Conservation (phyloP, 805 yeast genomes). For the Yamadazyma tumulicola region DNA sequence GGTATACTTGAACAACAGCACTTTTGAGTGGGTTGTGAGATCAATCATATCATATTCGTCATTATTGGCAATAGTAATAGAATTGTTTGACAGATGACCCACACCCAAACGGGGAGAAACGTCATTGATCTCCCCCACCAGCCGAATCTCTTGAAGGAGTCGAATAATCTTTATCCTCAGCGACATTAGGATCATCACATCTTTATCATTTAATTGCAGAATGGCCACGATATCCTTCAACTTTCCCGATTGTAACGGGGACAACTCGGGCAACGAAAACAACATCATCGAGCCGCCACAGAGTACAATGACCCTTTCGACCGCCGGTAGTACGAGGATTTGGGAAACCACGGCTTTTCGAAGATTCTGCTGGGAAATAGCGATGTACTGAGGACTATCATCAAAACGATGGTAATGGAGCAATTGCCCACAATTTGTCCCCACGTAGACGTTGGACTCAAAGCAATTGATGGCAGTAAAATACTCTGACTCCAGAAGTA, state of each 20-base stretch:
- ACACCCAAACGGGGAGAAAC: slow-evolving; percentile 24
- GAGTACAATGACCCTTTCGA: slow-evolving; percentile 21
- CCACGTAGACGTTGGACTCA: slow-evolving; percentile 33
- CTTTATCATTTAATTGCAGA: slow-evolving; percentile 17
- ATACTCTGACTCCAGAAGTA: slow-evolving; percentile 5
- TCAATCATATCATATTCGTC: slow-evolving; percentile 36
- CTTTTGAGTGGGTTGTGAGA: slow-evolving; percentile 26
- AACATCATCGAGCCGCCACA: slow-evolving; percentile 23
- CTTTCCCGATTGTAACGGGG: slow-evolving; percentile 35
- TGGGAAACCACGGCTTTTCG: slow-evolving; percentile 17
- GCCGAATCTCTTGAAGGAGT: slow-evolving; percentile 21
- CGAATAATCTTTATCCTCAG: slow-evolving; percentile 31
- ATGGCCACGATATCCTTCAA: slow-evolving; percentile 33
- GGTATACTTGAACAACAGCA: slow-evolving; percentile 22
- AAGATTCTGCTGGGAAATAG: slow-evolving; percentile 16
- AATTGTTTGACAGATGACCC: slow-evolving; percentile 24
- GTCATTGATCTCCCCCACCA: slow-evolving; percentile 32
- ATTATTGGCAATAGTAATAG: slow-evolving; percentile 31
- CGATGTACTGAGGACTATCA: slow-evolving; percentile 33
- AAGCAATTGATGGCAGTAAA: slow-evolving; percentile 15
- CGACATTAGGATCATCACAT: slow-evolving; percentile 23
- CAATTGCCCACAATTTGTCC: slow-evolving; percentile 33
- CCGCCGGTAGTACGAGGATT: slow-evolving; percentile 23
- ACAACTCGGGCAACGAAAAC: slow-evolving; percentile 35
- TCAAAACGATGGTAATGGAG: slow-evolving; percentile 39